These are phyloP conservation scores for Russula emetica DNA, from an alignment of 768 basidiomycete genomes.

Conservation along the genomic window DNA sequence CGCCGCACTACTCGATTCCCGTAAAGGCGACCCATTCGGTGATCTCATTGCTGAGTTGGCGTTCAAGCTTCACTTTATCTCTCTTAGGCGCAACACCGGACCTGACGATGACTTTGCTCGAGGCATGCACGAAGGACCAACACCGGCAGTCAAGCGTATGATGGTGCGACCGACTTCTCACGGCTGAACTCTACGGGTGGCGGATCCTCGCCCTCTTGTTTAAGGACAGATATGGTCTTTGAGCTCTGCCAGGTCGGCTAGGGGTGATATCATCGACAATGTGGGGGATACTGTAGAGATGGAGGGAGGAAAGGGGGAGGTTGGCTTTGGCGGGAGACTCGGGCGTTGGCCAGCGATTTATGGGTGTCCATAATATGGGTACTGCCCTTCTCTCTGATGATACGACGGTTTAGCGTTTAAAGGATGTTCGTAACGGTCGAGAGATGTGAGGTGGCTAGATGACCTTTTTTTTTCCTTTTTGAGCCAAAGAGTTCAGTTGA, in stretches of 20 bases:
- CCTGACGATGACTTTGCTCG: too few species aligned
- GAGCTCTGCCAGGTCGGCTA: slow-evolving; percentile 46
- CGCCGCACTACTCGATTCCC: too few species aligned
- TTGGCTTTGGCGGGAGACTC: slow-evolving; percentile 48
- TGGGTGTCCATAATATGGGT: slow-evolving; percentile 58
- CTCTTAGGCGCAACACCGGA: too few species aligned
- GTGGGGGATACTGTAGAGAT: not conserved
- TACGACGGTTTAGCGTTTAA: slow-evolving; percentile 29
- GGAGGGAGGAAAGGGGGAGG: not conserved
- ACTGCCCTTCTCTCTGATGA: slow-evolving; percentile 60
- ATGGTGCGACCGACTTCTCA: too few species aligned
- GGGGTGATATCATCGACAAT: not conserved
- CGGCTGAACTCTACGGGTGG: too few species aligned
- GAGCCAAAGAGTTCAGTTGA: not conserved
- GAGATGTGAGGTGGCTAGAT: slow-evolving; percentile 11
- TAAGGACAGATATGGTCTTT: slow-evolving; percentile 41
- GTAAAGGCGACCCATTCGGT: too few species aligned
- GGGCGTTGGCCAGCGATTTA: slow-evolving; percentile 57
- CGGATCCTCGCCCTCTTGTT: too few species aligned
- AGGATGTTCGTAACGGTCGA: slow-evolving; percentile 18
- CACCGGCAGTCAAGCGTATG: too few species aligned
- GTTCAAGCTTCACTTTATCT: too few species aligned
- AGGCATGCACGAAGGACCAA: too few species aligned
- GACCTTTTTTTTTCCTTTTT: slow-evolving; percentile 14
- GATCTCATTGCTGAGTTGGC: too few species aligned